These are phyloP conservation scores for Hypsizygus ulmarius DNA, from an alignment of 1,284 basidiomycete genomes.

Conservation along the genomic window DNA sequence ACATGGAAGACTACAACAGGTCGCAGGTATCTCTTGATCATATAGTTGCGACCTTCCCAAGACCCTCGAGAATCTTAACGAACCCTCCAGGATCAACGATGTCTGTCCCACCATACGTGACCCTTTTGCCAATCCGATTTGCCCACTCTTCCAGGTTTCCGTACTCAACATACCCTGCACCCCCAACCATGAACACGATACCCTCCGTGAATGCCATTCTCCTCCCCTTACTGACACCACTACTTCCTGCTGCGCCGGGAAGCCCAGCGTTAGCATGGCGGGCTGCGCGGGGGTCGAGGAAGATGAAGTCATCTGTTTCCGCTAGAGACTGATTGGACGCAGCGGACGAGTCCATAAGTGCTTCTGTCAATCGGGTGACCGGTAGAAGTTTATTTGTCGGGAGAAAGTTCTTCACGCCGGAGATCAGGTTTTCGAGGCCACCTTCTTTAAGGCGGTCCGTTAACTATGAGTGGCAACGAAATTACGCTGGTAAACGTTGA, in stretches of 20 bases:
- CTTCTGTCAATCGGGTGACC: conserved; percentile 90
- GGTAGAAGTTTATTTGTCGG: conserved; percentile 94
- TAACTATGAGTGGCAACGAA: conserved; percentile 47
- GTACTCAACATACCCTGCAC: conserved; percentile 97
- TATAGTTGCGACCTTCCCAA: conserved; percentile 46
- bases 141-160: conserved; percentile 95
- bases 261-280: conserved; percentile 52
- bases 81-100: conserved; percentile 90
- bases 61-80: conserved; percentile 61
- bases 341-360: conserved; percentile 93
- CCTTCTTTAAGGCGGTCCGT: conserved; percentile 94
- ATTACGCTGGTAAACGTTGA: not conserved
- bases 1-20: not conserved
- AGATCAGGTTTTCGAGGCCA: conserved; percentile 92
- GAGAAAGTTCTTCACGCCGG: conserved; percentile 97
- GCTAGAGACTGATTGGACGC: conserved; percentile 91
- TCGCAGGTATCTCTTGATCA: conserved; percentile 9
- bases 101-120: conserved; percentile 96
- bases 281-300: conserved; percentile 87
- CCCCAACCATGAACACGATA: conserved; percentile 94
- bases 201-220: conserved; percentile 88
- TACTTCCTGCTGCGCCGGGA: conserved; percentile 48
- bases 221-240: conserved; percentile 48
- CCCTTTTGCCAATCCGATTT: conserved; percentile 70
- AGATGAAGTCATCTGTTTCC: conserved; percentile 96